Percentiles rank a stretch among this genome's conserved stretches.
These are phyloP conservation scores for Sporobolomyces roseus DNA, from an alignment of 768 basidiomycete genomes.

Conservation along the genomic window DNA sequence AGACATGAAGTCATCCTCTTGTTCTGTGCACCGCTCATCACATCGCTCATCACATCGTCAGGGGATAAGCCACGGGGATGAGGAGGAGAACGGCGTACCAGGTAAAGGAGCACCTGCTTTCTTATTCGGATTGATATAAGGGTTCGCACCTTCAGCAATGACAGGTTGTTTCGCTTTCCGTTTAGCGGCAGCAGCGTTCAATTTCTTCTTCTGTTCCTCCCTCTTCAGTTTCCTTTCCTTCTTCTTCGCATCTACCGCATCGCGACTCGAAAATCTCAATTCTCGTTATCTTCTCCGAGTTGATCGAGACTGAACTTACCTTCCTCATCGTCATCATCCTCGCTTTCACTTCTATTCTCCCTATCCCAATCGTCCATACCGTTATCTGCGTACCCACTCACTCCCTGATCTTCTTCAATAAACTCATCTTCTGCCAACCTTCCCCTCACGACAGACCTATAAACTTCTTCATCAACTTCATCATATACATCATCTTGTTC, in stretches of 20 bases:
- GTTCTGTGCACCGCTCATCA: conserved; percentile 52
- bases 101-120: conserved; percentile 49
- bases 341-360: conserved; percentile 41
- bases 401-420: conserved; percentile 84
- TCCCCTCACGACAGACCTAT: conserved; percentile 74
- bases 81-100: conserved; percentile 53
- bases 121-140: conserved; percentile 58
- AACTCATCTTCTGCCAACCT: conserved; percentile 86
- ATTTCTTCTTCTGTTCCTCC: conserved; percentile 53
- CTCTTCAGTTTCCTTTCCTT: conserved; percentile 48
- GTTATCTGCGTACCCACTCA: conserved; percentile 83
- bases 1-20: conserved; percentile 87
- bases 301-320: no score
- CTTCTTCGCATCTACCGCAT: conserved; percentile 47
- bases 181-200: conserved; percentile 46
- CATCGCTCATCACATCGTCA: neutral
- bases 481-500: conserved; percentile 75
- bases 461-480: conserved; percentile 83
- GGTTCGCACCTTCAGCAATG: conserved; percentile 61
- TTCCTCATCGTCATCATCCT: conserved; percentile 30
- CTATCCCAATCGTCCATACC: conserved; percentile 85
- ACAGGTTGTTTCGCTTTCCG: conserved; percentile 46
- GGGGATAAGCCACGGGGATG: neutral
- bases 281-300: neutral
- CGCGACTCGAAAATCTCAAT: neutral